phyloP scores from a whole-genome alignment of 345 rosid genomes.

The Syzygium aqueum region DNA sequence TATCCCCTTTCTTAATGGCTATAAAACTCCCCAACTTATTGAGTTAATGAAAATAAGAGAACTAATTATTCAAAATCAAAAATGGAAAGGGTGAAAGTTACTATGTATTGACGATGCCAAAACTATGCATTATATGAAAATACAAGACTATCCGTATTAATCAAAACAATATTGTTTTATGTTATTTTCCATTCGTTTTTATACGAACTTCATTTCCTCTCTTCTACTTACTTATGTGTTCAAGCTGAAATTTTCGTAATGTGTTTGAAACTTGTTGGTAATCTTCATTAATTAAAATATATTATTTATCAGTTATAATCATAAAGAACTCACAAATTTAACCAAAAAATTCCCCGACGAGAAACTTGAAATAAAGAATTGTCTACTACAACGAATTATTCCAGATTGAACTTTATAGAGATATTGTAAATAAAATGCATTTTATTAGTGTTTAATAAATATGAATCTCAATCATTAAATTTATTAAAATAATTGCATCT shows the following conservation, averaged over 20 bases:
- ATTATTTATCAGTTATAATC: neutral
- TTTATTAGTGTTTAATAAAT: neutral
- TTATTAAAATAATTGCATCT: neutral
- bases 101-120: neutral
- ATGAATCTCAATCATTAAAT: neutral
- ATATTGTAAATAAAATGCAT: neutral
- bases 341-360: neutral
- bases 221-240: neutral
- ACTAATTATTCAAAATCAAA: neutral
- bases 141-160: neutral
- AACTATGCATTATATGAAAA: neutral
- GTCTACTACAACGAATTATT: neutral
- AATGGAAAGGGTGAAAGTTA: neutral
- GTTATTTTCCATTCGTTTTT: neutral
- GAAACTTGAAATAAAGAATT: neutral
- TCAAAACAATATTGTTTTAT: neutral
- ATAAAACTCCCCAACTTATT: neutral
- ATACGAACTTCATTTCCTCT: neutral
- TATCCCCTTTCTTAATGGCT: neutral
- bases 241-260: neutral
- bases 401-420: neutral
- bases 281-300: neutral
- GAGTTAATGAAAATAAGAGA: neutral
- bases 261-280: neutral
- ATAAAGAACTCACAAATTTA: neutral